Percentiles rank a stretch among this genome's conserved stretches.
Evolutionary conservation across 2,329 filamentous ascomycete species (phyloP).

Genomic region (Arthrobotrys megalospora): DNA sequence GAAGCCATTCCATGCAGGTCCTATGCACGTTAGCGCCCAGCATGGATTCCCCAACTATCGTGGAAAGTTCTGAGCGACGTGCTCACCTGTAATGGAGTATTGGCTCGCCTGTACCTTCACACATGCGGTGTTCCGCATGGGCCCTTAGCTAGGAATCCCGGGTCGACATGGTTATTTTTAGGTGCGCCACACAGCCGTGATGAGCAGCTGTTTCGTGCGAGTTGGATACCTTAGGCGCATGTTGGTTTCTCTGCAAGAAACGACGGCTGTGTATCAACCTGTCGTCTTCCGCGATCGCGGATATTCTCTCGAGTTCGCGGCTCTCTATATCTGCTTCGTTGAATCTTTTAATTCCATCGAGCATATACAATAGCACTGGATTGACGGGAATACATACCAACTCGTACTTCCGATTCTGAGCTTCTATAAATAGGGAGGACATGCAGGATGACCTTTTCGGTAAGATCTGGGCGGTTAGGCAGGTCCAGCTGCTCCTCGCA

Average conservation of each 20-base stretch:
- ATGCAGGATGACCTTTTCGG: slow-evolving; percentile 53
- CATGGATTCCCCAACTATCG: slow-evolving; percentile 62
- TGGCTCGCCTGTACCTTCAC: slow-evolving; percentile 52
- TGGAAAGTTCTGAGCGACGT: slow-evolving; percentile 42
- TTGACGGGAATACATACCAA: slow-evolving; percentile 9
- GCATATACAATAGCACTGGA: not conserved
- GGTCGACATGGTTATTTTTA: slow-evolving; percentile 59
- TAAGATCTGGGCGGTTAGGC: slow-evolving; percentile 62
- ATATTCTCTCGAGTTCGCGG: slow-evolving; percentile 14
- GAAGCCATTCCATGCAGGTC: slow-evolving; percentile 51
- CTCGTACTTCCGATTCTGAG: slow-evolving; percentile 4
- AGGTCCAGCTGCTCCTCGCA: slow-evolving; percentile 42
- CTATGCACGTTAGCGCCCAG: slow-evolving; percentile 61
- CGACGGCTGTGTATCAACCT: slow-evolving; percentile 15
- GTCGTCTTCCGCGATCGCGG: slow-evolving; percentile 30
- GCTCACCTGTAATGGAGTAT: slow-evolving; percentile 27
- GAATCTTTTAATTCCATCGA: not conserved
- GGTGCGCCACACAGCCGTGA: slow-evolving; percentile 48
- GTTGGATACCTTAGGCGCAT: not conserved
- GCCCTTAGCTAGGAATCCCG: slow-evolving; percentile 35
- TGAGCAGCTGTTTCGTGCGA: slow-evolving; percentile 14
- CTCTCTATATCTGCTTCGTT: slow-evolving; percentile 4
- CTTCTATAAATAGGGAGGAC: slow-evolving; percentile 58
- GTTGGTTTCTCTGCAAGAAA: slow-evolving; percentile 11
- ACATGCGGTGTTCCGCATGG: slow-evolving; percentile 46